Evolutionary conservation across 257 asterid genomes (phyloP).

Genomic region (Haberlea rhodopensis): DNA sequence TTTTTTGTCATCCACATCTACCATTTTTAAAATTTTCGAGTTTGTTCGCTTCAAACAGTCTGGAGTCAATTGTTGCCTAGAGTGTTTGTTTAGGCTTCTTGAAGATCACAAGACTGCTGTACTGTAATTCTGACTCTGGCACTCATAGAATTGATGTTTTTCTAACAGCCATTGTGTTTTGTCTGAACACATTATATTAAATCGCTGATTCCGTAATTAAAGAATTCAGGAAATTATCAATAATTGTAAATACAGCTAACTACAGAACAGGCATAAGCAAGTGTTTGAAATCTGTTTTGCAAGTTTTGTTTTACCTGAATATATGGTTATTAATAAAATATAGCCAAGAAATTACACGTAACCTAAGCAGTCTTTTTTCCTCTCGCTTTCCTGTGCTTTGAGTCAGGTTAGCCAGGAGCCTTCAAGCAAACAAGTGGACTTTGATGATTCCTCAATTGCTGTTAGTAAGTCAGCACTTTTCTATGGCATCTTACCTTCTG

Average conservation of each 20-base stretch:
- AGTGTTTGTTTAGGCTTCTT: slow-evolving; percentile 10
- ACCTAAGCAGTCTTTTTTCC: slow-evolving; percentile 7
- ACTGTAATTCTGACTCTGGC: not conserved
- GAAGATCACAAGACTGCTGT: not conserved
- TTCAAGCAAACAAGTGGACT: slow-evolving; percentile 43
- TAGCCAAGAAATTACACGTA: not conserved
- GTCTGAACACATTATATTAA: not conserved
- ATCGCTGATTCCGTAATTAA: not conserved
- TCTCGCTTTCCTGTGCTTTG: slow-evolving; percentile 8
- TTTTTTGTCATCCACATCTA: not conserved
- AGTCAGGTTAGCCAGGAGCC: slow-evolving; percentile 53
- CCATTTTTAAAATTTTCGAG: not conserved
- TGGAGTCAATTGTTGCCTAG: not conserved
- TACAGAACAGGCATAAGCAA: not conserved
- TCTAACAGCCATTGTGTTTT: not conserved
- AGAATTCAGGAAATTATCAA: not conserved
- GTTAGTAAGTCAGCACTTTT: slow-evolving; percentile 49
- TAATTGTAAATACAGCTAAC: slow-evolving; percentile 3
- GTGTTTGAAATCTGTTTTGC: not conserved
- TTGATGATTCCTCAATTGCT: slow-evolving; percentile 36
- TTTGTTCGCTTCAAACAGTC: not conserved
- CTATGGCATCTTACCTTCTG: slow-evolving; percentile 15
- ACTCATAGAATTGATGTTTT: not conserved
- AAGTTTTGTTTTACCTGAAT: not conserved
- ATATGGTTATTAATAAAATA: not conserved